Evolutionary conservation across 345 rosid species (phyloP), one percentile per base, ranked within the genome.

Genomic region (Aquilaria sinensis): DNA sequence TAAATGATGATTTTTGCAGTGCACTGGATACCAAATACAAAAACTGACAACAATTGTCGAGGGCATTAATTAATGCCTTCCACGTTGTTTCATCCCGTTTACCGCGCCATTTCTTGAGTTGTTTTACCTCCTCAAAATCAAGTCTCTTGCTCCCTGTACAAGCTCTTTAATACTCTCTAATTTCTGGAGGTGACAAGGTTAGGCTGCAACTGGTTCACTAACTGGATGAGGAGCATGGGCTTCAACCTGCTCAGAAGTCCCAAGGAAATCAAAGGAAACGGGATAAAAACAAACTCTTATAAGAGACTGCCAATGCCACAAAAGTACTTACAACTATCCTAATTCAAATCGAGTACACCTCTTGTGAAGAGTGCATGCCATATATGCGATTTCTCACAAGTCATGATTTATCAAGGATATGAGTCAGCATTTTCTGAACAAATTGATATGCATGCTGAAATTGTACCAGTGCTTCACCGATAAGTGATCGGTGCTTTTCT

Each of bases 121-220:
- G 53, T 55, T 62, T 60, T 62, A 64, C 43, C 53, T 51, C 45
- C 10, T 33, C 57, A 14, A 57, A 43, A 4, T 72, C 45, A 16
- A 62, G 56, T 61, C 57, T 66, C 65, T 69, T 58, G 70, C 46
- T 12, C 54, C 75, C 43, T 3, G 43, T 63, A 73, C 71, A 76
- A 74, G 74, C 68, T 62, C 82, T 76, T 76, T 74, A 71, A 80
- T 75, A 72, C 0, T 68, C 64, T 73, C 16, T 68, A 53, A 52
- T 46, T 34, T 65, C 53, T 12, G 9, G 46, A 11, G 55, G 62
- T 51, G 67, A 66, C 48, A 67, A 63, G 67, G 65, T 74, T 76
- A 87, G 65, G 65, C 90, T 50, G 88, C 83, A 58, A 85, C 85
- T 30, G 83, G 85, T 78, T 84, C 88, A 70, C 82, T 79, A 77